These are phyloP conservation scores for Ramaria sp. DNA, from an alignment of 768 basidiomycete species.

Conservation along the genomic window DNA sequence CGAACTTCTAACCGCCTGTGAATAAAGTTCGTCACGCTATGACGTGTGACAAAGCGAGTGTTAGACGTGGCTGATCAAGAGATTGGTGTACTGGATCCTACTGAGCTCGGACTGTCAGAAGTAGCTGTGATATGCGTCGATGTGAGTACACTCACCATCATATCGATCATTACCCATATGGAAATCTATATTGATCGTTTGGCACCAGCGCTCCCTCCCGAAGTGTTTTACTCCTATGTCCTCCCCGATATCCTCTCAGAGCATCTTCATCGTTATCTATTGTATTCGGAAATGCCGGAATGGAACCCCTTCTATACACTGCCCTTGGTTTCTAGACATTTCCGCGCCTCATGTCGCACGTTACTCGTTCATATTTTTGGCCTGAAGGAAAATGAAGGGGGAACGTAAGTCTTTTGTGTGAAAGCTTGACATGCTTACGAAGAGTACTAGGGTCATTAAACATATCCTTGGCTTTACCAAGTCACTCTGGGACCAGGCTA, in stretches of 20 bases:
- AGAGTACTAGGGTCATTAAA: not conserved
- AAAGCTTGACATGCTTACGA: not conserved
- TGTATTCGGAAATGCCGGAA: not conserved
- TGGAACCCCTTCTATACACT: constrained; percentile 5
- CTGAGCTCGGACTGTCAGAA: no score
- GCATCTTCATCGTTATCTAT: not conserved
- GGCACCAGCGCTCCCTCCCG: not conserved
- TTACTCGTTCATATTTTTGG: constrained; percentile 1
- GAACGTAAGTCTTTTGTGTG: not conserved
- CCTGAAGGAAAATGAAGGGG: not conserved
- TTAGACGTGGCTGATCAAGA: no score
- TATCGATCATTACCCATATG: no score
- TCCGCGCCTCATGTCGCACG: not conserved
- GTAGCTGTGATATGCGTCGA: no score
- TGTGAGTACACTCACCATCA: no score
- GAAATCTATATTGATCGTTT: no score
- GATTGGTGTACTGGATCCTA: no score
- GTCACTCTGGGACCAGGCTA: not conserved
- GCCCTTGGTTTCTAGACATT: not conserved
- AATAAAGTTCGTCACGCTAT: no score
- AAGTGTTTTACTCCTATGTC: not conserved
- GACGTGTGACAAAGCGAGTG: no score
- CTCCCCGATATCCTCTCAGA: not conserved
- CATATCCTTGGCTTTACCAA: not conserved
- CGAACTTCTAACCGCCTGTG: no score